Percentiles rank a stretch among this genome's conserved stretches.
Evolutionary conservation across 768 basidiomycete species (phyloP).

Genomic region (Coprinellus aureogranulatus): DNA sequence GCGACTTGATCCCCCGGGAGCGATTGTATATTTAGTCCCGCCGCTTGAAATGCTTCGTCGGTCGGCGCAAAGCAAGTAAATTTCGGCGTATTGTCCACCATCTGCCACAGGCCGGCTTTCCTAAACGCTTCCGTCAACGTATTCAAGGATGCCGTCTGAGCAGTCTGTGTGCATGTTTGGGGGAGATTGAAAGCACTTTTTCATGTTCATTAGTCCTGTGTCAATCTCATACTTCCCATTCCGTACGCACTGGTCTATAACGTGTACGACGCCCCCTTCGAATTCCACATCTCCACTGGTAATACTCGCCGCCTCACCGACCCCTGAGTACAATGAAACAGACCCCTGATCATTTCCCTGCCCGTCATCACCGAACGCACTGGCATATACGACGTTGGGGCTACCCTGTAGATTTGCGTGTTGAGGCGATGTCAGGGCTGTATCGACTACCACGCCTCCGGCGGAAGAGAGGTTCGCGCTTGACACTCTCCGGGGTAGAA

Average conservation of each 20-base stretch:
- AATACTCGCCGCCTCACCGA: neutral
- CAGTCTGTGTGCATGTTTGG: constrained; percentile 4
- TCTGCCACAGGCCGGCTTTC: neutral
- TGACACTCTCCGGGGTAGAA: neutral
- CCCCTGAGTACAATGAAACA: constrained; percentile 6
- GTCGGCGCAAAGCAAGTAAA: constrained; percentile 12
- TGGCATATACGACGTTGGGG: constrained; percentile 7
- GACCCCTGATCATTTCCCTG: neutral
- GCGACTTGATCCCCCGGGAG: neutral
- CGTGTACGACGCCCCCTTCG: constrained; percentile 6
- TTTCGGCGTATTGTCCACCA: constrained; percentile 8
- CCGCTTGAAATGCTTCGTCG: constrained; percentile 3
- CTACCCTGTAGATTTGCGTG: constrained; percentile 3
- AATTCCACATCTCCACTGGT: neutral
- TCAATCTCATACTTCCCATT: neutral
- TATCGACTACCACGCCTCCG: constrained; percentile 1
- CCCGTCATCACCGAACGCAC: constrained; percentile 4
- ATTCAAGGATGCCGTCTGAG: neutral
- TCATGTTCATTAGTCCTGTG: neutral
- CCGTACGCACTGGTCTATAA: constrained; percentile 7
- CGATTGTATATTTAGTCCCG: neutral
- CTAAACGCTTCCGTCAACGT: neutral
- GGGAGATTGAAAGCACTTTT: constrained; percentile 9
- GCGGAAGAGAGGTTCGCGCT: neutral
- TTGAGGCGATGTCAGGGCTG: neutral